Evolutionary conservation across 75 land plant species (phyloP).

Genomic region (Isoetes taiwanensis): DNA sequence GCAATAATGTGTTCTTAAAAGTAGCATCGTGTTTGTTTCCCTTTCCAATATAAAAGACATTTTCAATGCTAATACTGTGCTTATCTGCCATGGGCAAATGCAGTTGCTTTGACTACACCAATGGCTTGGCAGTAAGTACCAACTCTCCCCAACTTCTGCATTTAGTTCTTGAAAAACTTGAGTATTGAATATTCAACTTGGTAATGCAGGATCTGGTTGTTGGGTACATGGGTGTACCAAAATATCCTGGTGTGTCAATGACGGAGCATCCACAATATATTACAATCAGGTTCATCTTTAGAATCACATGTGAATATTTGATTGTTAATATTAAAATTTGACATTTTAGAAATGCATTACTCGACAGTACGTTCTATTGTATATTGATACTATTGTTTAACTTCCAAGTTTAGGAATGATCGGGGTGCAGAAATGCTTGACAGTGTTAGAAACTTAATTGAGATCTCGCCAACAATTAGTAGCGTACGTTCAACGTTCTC

Average conservation of each 20-base stretch:
- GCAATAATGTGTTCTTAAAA: too few species aligned
- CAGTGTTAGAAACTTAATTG: conserved; percentile 56
- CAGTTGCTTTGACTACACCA: conserved; percentile 99
- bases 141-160: not conserved
- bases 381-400: too few species aligned
- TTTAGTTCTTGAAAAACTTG: not conserved
- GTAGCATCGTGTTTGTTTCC: too few species aligned
- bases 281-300: conserved; percentile 64
- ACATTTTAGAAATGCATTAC: too few species aligned
- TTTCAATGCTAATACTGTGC: too few species aligned
- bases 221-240: conserved; percentile 99
- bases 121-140: conserved; percentile 77
- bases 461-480: conserved; percentile 66
- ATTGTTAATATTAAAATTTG: too few species aligned
- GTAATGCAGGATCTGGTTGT: conserved; percentile 84
- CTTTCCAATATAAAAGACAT: too few species aligned
- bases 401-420: too few species aligned
- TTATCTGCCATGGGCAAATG: too few species aligned
- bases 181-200: not conserved
- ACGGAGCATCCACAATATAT: conserved; percentile 92
- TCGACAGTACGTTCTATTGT: too few species aligned
- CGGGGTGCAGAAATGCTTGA: conserved; percentile 93
- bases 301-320: too few species aligned
- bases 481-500: conserved; percentile 31
- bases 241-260: conserved; percentile 81